These are phyloP conservation scores for Septoria petroselini DNA, from an alignment of 2,329 filamentous ascomycete species.

Conservation along the genomic window DNA sequence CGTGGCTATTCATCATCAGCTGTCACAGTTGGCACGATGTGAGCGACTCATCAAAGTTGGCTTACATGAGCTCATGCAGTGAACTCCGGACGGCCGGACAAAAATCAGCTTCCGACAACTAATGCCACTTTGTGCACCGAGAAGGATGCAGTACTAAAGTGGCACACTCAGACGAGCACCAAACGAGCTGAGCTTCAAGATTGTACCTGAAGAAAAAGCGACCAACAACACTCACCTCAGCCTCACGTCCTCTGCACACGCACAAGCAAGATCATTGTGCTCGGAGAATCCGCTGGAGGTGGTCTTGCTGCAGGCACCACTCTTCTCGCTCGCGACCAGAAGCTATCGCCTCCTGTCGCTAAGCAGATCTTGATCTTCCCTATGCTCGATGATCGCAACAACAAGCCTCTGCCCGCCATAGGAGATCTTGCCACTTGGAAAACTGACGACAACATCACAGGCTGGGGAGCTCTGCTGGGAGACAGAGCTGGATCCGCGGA, in stretches of 20 bases:
- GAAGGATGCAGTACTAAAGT: too few species aligned
- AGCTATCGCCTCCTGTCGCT: constrained; percentile 19
- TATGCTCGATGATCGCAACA: constrained; percentile 48
- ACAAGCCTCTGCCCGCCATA: constrained; percentile 37
- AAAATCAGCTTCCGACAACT: too few species aligned
- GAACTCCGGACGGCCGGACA: too few species aligned
- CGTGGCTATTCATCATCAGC: too few species aligned
- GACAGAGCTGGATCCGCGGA: constrained; percentile 20
- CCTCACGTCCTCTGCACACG: constrained; percentile 25
- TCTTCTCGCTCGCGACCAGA: constrained; percentile 28
- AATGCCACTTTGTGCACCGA: too few species aligned
- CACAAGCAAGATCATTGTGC: constrained; percentile 17
- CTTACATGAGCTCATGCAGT: too few species aligned
- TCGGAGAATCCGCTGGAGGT: constrained; percentile 22
- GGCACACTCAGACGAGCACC: too few species aligned
- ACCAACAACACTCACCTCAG: too few species aligned
- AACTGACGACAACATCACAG: constrained; percentile 40
- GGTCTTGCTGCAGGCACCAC: constrained; percentile 24
- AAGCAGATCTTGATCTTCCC: constrained; percentile 46
- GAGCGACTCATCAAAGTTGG: too few species aligned
- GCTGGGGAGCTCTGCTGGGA: constrained; percentile 44
- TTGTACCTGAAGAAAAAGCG: too few species aligned
- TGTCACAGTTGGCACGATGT: too few species aligned
- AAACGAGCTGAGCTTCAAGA: too few species aligned
- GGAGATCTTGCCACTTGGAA: constrained; percentile 40